Evolutionary conservation across 306 rosid species (phyloP), one percentile per base, ranked within the genome.

Genomic region (Corylus americana): DNA sequence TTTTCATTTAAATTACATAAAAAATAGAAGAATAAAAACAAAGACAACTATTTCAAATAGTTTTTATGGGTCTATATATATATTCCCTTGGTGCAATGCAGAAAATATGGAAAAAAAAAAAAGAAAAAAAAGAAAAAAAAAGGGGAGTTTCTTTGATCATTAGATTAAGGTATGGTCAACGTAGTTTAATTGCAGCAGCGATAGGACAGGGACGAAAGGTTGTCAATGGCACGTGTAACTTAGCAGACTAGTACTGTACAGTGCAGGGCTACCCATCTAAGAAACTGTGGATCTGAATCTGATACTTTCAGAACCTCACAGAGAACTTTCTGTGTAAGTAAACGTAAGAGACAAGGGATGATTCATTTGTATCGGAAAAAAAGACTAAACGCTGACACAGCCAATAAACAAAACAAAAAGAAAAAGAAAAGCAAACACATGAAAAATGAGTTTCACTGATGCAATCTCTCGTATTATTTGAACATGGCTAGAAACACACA

Each of bases 241-340:
- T 29, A 49, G 20, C 44, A 44, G 59, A 27, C n/a, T 10, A 25
- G 8, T 20, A 14, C 42, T n/a, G 31, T 70, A 11, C 45, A 42
- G 45, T 5, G 45, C 57, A 47, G 10, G 74, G 54, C 35, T 47
- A 47, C 42, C 25, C 31, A n/a, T 35, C 48, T 37, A 35, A 64
- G 70, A 8, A 64, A 68, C 72, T 42, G 72, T 68, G 53, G 53
- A 42, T 42, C 49, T 76, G 51, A 76, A 2, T 49, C 73, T 76
- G 73, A 22, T 31, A 5, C 73, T 22, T 49, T 50, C 67, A 37
- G 13, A 37, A 45, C 51, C 18, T 64, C 18, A 66, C 63, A 54
- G 27, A 67, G 55, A 68, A 77, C 80, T 70, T 68, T 77, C 54
- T 51, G 74, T 53, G 67, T 54, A 18, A 22, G 47, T 51, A 70